A percentile compares a stretch with the other conserved stretches of the same genome.
Evolutionary conservation across 1,139 yeast species (phyloP).

Genomic region (Saccharomyces hybrid): DNA sequence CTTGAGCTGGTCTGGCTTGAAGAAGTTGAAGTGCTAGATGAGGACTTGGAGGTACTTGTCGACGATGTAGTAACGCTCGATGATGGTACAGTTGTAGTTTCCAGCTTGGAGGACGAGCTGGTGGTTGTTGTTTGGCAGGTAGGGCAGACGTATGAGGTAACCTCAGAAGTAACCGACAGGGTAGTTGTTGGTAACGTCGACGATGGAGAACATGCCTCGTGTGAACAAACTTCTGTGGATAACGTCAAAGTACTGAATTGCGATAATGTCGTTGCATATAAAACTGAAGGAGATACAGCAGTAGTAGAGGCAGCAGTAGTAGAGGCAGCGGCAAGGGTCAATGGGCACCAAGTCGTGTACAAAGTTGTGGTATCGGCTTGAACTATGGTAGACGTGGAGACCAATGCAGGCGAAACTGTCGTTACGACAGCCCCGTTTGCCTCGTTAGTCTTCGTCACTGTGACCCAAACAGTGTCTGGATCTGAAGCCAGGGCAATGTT

Average conservation of each 20-base stretch:
- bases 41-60: no score
- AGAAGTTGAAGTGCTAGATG: no score
- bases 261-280: not conserved
- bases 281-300: not conserved
- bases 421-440: constrained; percentile 45
- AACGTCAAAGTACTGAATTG: not conserved
- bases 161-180: constrained; percentile 2
- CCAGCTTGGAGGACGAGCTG: not conserved
- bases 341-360: not conserved
- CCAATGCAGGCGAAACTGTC: not conserved
- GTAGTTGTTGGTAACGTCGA: constrained; percentile 38
- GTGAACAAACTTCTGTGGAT: constrained; percentile 89
- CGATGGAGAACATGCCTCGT: constrained; percentile 78
- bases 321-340: not conserved
- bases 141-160: constrained; percentile 2
- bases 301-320: not conserved
- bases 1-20: no score
- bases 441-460: not conserved
- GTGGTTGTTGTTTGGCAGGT: not conserved
- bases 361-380: not conserved
- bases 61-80: not conserved
- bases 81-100: not conserved
- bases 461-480: not conserved
- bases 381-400: not conserved
- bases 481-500: not conserved